phyloP scores from a whole-genome alignment of 805 yeast genomes.

The Saccharomycopsis sp. region DNA sequence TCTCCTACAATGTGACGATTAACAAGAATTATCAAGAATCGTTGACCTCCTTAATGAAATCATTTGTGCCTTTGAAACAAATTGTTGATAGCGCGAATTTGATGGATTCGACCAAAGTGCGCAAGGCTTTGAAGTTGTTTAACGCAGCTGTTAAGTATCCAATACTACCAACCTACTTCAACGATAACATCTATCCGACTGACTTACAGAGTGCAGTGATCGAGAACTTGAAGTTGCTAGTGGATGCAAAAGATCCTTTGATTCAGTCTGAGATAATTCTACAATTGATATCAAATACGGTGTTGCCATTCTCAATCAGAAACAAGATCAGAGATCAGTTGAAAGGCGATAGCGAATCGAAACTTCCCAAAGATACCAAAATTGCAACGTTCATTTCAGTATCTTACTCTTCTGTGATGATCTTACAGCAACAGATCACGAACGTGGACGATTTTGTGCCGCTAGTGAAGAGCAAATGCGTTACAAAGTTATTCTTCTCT shows the following conservation, averaged over 20 bases:
- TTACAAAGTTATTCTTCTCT: conserved; percentile 41
- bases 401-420: conserved; percentile 40
- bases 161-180: conserved; percentile 48
- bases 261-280: conserved; percentile 42
- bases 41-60: conserved; percentile 45
- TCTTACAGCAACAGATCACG: conserved; percentile 35
- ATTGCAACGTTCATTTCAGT: conserved; percentile 61
- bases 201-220: conserved; percentile 57
- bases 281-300: conserved; percentile 46
- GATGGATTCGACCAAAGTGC: conserved; percentile 33
- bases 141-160: conserved; percentile 69
- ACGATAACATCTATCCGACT: conserved; percentile 53
- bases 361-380: conserved; percentile 30
- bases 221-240: conserved; percentile 34
- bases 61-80: conserved; percentile 44
- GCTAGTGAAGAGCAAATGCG: conserved; percentile 38
- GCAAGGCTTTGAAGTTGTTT: conserved; percentile 48
- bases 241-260: conserved; percentile 27
- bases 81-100: conserved; percentile 27
- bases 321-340: conserved; percentile 35
- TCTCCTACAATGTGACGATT: conserved; percentile 37
- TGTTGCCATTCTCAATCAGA: conserved; percentile 57
- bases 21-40: conserved; percentile 49
- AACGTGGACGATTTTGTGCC: conserved; percentile 27
- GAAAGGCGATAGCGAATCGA: conserved; percentile 40